Conservation (phyloP, 2,329 filamentous ascomycete species). For the Cordyceps fumosorosea region DNA sequence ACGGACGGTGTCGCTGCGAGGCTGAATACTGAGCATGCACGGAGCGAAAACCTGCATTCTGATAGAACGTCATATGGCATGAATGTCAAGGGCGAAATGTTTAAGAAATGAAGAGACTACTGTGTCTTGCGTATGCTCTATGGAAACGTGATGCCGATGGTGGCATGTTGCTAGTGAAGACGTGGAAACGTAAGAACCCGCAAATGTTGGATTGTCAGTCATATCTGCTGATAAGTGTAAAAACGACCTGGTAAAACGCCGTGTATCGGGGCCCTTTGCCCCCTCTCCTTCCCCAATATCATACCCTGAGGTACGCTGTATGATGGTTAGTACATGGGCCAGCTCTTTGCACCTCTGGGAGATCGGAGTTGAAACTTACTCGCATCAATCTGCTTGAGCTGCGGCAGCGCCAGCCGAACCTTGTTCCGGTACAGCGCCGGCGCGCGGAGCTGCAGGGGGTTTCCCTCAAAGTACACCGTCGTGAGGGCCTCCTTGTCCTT, state of each 20-base stretch:
- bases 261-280: not conserved
- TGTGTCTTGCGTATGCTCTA: not conserved
- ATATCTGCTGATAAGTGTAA: not conserved
- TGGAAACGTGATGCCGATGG: not conserved
- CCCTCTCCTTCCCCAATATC: not conserved
- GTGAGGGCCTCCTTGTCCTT: slow-evolving; percentile 71
- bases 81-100: not conserved
- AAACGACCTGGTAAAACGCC: not conserved
- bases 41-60: not conserved
- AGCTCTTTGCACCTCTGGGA: not conserved
- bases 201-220: not conserved
- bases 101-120: not conserved
- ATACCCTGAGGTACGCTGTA: slow-evolving; percentile 12
- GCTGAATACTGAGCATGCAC: not conserved
- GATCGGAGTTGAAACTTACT: slow-evolving; percentile 58
- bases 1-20: not conserved
- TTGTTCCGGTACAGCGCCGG: slow-evolving; percentile 94
- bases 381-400: slow-evolving; percentile 90
- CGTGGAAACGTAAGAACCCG: not conserved
- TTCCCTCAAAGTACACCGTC: slow-evolving; percentile 96
- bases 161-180: not conserved
- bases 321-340: not conserved
- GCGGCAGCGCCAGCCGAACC: slow-evolving; percentile 77
- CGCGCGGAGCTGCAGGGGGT: slow-evolving; percentile 72
- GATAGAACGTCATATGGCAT: not conserved